Conservation (phyloP, 2,329 filamentous ascomycete genomes). For the Erysiphe neolycopersici region DNA sequence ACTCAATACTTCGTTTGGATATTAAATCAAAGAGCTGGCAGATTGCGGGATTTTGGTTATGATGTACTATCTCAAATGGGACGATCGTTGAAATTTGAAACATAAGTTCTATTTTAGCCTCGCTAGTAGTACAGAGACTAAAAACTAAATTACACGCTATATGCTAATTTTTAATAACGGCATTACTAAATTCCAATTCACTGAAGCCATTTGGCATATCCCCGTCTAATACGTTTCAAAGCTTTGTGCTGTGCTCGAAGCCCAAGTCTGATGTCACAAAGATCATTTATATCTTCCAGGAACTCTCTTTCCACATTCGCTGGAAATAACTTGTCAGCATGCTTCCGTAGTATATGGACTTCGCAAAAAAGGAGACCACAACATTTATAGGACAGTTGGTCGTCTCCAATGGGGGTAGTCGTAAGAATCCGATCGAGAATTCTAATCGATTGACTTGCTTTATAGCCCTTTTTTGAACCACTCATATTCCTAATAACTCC, state of each 20-base stretch:
- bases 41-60: no score
- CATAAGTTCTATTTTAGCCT: not conserved
- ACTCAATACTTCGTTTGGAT: no score
- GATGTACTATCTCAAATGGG: no score
- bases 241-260: slow-evolving; percentile 54
- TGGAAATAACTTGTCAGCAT: slow-evolving; percentile 42
- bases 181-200: slow-evolving; percentile 2
- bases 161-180: not conserved
- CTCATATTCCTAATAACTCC: slow-evolving; percentile 42
- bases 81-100: no score
- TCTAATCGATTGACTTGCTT: slow-evolving; percentile 44
- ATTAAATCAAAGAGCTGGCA: no score
- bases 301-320: slow-evolving; percentile 59
- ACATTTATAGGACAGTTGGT: slow-evolving; percentile 67
- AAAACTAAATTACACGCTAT: not conserved
- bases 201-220: slow-evolving; percentile 50
- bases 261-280: slow-evolving; percentile 55
- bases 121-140: not conserved
- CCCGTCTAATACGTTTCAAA: slow-evolving; percentile 67
- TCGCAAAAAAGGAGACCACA: slow-evolving; percentile 78
- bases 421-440: slow-evolving; percentile 58
- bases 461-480: slow-evolving; percentile 36
- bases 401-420: slow-evolving; percentile 42
- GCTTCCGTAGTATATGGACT: slow-evolving; percentile 52
- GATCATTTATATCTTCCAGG: slow-evolving; percentile 60